Evolutionary conservation across 2,329 filamentous ascomycete species (phyloP).

Genomic region (Coniochaeta prunicola): DNA sequence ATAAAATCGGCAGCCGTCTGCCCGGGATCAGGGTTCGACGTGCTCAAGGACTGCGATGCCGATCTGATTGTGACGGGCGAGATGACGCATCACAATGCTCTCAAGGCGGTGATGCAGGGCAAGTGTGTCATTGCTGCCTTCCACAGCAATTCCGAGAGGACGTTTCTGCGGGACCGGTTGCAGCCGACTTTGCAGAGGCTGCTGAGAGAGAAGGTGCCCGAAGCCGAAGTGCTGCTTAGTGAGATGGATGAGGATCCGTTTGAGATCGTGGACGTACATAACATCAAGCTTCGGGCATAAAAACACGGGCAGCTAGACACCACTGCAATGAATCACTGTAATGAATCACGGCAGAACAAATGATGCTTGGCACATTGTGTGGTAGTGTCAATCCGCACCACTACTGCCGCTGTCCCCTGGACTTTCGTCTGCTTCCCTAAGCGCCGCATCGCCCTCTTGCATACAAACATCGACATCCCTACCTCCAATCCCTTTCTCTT

Average conservation of each 20-base stretch:
- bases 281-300: conserved; percentile 8
- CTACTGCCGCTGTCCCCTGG: conserved; percentile 9
- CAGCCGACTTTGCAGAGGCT: conserved; percentile 53
- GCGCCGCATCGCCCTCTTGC: conserved; percentile 45
- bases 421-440: conserved; percentile 20
- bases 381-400: conserved; percentile 15
- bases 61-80: conserved; percentile 89
- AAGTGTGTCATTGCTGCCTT: conserved; percentile 79
- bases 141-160: conserved; percentile 88
- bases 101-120: conserved; percentile 78
- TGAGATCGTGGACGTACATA: conserved; percentile 49
- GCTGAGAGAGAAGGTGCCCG: conserved; percentile 41
- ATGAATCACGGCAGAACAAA: background rate
- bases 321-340: background rate
- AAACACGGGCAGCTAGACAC: background rate
- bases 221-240: conserved; percentile 65
- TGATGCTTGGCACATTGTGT: background rate
- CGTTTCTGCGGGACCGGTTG: conserved; percentile 69
- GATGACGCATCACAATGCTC: conserved; percentile 85
- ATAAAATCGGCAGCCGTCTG: conserved; percentile 71
- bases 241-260: conserved; percentile 82
- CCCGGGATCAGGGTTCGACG: conserved; percentile 75
- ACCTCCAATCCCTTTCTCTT: conserved; percentile 46
- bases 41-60: conserved; percentile 63
- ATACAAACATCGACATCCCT: conserved; percentile 45